Evolutionary conservation across 129 eudicot species (phyloP).

Genomic region (Silybum marianum): DNA sequence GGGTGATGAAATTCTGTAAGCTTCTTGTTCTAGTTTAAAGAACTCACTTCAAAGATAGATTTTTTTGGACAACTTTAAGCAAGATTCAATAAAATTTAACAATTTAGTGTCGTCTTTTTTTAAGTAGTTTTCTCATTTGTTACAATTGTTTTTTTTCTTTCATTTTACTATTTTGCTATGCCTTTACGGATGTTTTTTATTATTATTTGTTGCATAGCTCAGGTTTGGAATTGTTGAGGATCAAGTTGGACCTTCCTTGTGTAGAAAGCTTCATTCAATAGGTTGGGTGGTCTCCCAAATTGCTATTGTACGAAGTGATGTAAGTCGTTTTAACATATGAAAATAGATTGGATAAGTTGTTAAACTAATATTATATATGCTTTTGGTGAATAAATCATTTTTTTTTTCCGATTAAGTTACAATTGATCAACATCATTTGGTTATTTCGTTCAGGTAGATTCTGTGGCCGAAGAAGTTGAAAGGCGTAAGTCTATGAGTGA

Average conservation of each 20-base stretch:
- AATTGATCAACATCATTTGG: not conserved
- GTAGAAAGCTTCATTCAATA: conserved; percentile 69
- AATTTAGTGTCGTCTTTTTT: not conserved
- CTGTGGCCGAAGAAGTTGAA: conserved; percentile 89
- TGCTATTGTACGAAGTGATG: conserved; percentile 67
- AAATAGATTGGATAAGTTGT: not conserved
- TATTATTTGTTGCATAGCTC: conserved; percentile 72
- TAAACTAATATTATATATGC: not conserved
- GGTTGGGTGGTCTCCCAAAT: conserved; percentile 73
- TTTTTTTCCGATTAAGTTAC: not conserved
- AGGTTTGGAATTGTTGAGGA: conserved; percentile 78
- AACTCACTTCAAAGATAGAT: not conserved
- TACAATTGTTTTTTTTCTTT: not conserved
- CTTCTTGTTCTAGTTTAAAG: conserved; percentile 27
- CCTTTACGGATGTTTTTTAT: conserved; percentile 13
- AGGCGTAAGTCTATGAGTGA: conserved; percentile 56
- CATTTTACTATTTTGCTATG: conserved; percentile 15
- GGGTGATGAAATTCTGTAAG: conserved; percentile 97
- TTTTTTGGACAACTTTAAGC: conserved; percentile 6
- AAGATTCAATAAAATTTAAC: not conserved
- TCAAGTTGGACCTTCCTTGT: conserved; percentile 58
- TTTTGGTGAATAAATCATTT: not conserved
- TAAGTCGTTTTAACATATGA: conserved; percentile 30
- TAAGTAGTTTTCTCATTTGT: not conserved
- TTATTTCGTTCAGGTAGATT: conserved; percentile 58